Percentiles rank a stretch among this genome's conserved stretches.
These are phyloP conservation scores for Chlamydomonas sp. DNA, from an alignment of 139 green algal species.

Conservation along the genomic window DNA sequence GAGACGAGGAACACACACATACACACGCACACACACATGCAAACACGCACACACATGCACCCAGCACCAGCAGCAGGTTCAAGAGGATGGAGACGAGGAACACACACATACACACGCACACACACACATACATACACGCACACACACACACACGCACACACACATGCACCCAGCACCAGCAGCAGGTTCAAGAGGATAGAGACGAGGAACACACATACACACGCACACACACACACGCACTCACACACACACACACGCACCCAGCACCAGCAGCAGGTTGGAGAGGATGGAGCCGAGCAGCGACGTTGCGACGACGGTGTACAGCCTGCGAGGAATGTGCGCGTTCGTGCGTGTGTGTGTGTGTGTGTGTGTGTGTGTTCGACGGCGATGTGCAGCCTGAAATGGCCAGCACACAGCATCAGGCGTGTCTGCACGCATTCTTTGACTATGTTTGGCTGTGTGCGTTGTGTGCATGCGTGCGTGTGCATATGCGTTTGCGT, in stretches of 20 bases:
- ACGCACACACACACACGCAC: slow-evolving; percentile 12
- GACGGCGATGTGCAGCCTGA: no score
- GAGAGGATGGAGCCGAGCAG: slow-evolving; percentile 81
- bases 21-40: background rate
- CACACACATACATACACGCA: slow-evolving; percentile 3
- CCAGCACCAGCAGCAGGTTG: slow-evolving; percentile 84
- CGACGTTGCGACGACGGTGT: slow-evolving; percentile 67
- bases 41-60: background rate
- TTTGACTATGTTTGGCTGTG: no score
- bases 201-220: slow-evolving; percentile 2
- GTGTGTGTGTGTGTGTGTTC: no score
- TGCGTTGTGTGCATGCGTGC: no score
- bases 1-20: background rate
- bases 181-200: no score
- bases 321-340: no score
- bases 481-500: no score
- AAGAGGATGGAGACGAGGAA: background rate
- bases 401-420: no score
- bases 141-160: background rate
- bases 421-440: no score
- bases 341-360: no score
- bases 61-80: no score
- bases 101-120: slow-evolving; percentile 14
- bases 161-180: background rate
- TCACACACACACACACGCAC: slow-evolving; percentile 25